These are phyloP conservation scores for Aristolochia californica DNA, from an alignment of 164 flowering plant species.

Conservation along the genomic window DNA sequence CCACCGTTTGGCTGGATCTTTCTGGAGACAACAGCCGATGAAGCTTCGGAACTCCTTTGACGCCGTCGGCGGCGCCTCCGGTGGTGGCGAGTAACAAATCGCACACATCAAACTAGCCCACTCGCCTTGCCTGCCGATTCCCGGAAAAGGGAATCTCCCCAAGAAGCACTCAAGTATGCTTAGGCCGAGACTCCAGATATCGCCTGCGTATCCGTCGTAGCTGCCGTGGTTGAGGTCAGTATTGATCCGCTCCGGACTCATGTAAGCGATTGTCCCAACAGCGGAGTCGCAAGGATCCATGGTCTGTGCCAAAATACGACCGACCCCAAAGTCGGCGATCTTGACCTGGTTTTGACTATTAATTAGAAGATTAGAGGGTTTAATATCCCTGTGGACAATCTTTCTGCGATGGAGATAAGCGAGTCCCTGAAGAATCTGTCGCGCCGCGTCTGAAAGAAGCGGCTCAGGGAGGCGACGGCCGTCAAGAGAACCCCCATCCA, in stretches of 20 bases:
- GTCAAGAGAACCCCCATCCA: conserved; percentile 84
- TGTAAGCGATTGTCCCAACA: conserved; percentile 80
- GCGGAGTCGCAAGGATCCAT: conserved; percentile 74
- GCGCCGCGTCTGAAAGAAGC: conserved; percentile 36
- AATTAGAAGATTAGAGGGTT: conserved; percentile 65
- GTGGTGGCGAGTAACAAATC: conserved; percentile 74
- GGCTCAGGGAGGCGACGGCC: conserved; percentile 37
- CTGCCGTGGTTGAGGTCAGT: conserved; percentile 72
- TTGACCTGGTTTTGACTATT: conserved; percentile 41
- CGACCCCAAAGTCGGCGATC: conserved; percentile 82
- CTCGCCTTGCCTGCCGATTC: conserved; percentile 68
- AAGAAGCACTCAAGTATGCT: conserved; percentile 70
- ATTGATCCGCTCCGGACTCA: conserved; percentile 83
- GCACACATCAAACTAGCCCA: conserved; percentile 92
- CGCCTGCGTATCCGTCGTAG: conserved; percentile 78
- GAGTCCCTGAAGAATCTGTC: conserved; percentile 56
- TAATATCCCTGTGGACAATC: conserved; percentile 82
- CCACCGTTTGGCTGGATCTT: conserved; percentile 56
- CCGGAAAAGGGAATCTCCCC: conserved; percentile 67
- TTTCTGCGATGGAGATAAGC: conserved; percentile 50
- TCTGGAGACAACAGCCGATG: conserved; percentile 60
- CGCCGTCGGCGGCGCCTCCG: conserved; percentile 61
- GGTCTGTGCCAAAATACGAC: conserved; percentile 51
- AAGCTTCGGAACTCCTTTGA: conserved; percentile 63
- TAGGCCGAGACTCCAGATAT: conserved; percentile 87